Evolutionary conservation across 1,284 basidiomycete genomes (phyloP).

Genomic region (Leucoagaricus sp.): DNA sequence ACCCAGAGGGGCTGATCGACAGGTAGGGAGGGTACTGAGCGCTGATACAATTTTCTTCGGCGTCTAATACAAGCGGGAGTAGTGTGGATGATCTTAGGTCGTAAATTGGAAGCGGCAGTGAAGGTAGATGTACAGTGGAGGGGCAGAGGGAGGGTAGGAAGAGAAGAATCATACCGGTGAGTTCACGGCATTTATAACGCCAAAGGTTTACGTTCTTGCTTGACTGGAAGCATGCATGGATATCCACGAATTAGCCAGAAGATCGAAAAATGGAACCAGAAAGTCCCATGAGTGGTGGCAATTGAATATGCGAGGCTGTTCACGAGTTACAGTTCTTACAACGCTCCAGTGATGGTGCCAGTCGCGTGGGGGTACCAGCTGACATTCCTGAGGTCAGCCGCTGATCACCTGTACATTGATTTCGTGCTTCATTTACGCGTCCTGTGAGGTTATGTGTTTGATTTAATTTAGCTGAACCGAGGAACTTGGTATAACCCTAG

Average conservation of each 20-base stretch:
- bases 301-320: constrained; percentile 5
- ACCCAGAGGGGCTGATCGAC: not conserved
- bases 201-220: not conserved
- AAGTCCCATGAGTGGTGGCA: not conserved
- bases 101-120: not conserved
- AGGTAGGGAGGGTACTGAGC: no score
- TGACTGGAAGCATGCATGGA: not conserved
- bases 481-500: not conserved
- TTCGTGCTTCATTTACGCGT: constrained; percentile 5
- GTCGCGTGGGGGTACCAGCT: constrained; percentile 11
- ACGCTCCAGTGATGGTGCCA: constrained; percentile 2
- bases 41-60: no score
- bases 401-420: constrained; percentile 8
- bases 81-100: no score
- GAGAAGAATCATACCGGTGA: not conserved
- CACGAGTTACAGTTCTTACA: constrained; percentile 8
- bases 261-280: not conserved
- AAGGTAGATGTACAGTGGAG: not conserved
- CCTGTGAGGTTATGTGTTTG: not conserved
- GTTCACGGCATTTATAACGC: not conserved
- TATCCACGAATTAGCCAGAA: not conserved
- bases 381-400: constrained; percentile 8
- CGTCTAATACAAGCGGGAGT: no score
- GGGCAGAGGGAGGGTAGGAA: not conserved
- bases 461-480: not conserved